Evolutionary conservation across 2,329 filamentous ascomycete genomes (phyloP).

Genomic region (Aspergillus neotritici): DNA sequence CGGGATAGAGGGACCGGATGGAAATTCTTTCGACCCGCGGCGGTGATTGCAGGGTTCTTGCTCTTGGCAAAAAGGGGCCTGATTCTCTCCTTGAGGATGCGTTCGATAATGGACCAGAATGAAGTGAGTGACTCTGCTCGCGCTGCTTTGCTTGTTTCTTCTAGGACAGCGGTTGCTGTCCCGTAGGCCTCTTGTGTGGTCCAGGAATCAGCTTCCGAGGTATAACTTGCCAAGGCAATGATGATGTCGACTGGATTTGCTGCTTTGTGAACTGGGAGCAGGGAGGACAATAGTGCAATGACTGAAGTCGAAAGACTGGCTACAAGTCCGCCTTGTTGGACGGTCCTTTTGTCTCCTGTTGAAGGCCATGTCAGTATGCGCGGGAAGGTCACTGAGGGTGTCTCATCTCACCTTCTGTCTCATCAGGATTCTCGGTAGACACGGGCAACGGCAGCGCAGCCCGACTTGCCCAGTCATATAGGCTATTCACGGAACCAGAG

Average conservation of each 20-base stretch:
- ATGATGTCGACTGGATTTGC: slow-evolving; percentile 23
- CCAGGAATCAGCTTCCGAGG: slow-evolving; percentile 31
- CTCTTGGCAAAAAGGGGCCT: slow-evolving; percentile 39
- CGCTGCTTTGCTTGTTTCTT: slow-evolving; percentile 5
- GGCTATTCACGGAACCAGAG: slow-evolving; percentile 16
- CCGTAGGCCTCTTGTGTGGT: slow-evolving; percentile 21
- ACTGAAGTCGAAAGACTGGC: slow-evolving; percentile 28
- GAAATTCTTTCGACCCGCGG: slow-evolving; percentile 40
- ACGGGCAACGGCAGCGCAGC: slow-evolving; percentile 28
- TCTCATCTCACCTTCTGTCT: slow-evolving; percentile 13
- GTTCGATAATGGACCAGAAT: slow-evolving; percentile 17
- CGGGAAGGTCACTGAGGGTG: neutral
- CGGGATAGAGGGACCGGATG: slow-evolving; percentile 33
- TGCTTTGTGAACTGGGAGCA: slow-evolving; percentile 17
- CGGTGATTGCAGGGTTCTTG: slow-evolving; percentile 39
- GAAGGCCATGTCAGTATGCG: neutral
- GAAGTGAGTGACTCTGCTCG: neutral
- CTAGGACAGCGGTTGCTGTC: slow-evolving; percentile 16
- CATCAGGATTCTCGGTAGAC: slow-evolving; percentile 27
- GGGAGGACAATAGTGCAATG: slow-evolving; percentile 15
- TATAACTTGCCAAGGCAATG: slow-evolving; percentile 30
- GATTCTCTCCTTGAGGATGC: slow-evolving; percentile 24
- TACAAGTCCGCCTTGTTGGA: slow-evolving; percentile 21
- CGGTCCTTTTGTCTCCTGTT: slow-evolving; percentile 15
- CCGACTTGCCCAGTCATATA: slow-evolving; percentile 30